Evolutionary conservation across 352 stramenopile species (phyloP), one percentile per base, ranked within the genome.

Genomic region (Phytophthora megakarya): DNA sequence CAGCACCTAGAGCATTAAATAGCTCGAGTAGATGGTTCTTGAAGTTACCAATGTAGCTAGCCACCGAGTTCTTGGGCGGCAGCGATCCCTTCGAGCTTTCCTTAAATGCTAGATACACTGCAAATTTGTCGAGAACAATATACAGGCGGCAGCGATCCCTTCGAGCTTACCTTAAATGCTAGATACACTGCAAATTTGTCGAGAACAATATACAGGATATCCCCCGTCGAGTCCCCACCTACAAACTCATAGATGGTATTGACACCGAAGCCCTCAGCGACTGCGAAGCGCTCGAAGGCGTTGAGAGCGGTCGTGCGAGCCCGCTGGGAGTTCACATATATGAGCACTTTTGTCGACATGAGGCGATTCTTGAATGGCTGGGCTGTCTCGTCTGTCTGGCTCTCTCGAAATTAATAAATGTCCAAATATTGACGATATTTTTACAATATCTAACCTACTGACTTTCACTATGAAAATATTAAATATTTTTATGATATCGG

Each of bases 11-110:
- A 7, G 11, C 18, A 6, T 22, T 48, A 8, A 38, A 67, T 1
- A 56, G 3, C 8, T 67, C 49, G 8, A 67, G 18, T 2, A 67
- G n/a, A n/a, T 61, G 49, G 15, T 61, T 67, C 3, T 67, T 67
- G 2, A 60, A 40, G 33, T 55, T 44, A 15, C 58, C 43, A 19
- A 61, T 51, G 33, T 67, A 67, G 19, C 40, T 56, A 43, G 43
- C 49, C 1, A 61, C 33, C 5, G 18, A 61, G 13, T 19, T 55
- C n/a, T 55, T 51, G 4, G n/a, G n/a, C n/a, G n/a, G n/a, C n/a
- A n/a, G n/a, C n/a, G n/a, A n/a, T n/a, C n/a, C n/a, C n/a, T n/a
- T n/a, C n/a, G n/a, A n/a, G n/a, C n/a, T n/a, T n/a, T n/a, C n/a
- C n/a, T n/a, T n/a, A n/a, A n/a, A n/a, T n/a, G n/a, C n/a, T n/a